Evolutionary conservation across 768 basidiomycete genomes (phyloP).

Genomic region (Mycena floridula): DNA sequence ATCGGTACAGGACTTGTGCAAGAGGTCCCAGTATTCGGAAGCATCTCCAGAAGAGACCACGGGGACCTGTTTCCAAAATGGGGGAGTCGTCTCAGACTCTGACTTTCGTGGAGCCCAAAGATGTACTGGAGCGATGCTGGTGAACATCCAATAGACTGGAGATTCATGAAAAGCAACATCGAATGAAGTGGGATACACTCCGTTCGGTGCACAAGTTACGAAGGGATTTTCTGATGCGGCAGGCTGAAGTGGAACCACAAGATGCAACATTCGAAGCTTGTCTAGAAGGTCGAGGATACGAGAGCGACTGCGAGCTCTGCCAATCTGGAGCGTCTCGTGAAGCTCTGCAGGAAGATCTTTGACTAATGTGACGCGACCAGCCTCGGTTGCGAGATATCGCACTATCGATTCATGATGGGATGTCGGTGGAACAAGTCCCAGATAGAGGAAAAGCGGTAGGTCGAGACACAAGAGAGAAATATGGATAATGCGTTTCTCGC

Average conservation of each 20-base stretch:
- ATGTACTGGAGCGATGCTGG: constrained; percentile 46
- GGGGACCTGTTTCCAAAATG: constrained; percentile 48
- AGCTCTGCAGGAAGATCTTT: constrained; percentile 48
- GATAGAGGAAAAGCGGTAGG: constrained; percentile 59
- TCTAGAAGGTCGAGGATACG: constrained; percentile 59
- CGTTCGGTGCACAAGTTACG: constrained; percentile 38
- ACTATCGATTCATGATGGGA: constrained; percentile 52
- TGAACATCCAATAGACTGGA: constrained; percentile 63
- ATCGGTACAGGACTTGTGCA: constrained; percentile 43
- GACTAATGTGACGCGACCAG: constrained; percentile 43
- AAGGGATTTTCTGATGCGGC: constrained; percentile 34
- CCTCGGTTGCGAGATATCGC: constrained; percentile 39
- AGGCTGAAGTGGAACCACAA: constrained; percentile 52
- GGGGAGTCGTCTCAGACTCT: constrained; percentile 40
- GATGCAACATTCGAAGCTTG: constrained; percentile 47
- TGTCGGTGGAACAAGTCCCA: constrained; percentile 54
- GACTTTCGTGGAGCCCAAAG: too few species aligned
- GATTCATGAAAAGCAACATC: constrained; percentile 44
- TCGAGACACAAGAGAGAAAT: constrained; percentile 58
- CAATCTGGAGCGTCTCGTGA: constrained; percentile 47
- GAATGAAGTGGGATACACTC: constrained; percentile 40
- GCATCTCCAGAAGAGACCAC: constrained; percentile 33
- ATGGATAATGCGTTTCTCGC: constrained; percentile 49
- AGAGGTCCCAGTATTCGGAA: constrained; percentile 49
- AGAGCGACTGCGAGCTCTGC: constrained; percentile 50